These are phyloP conservation scores for Paramyrothecium roridum DNA, from an alignment of 2,329 filamentous ascomycete species.

Conservation along the genomic window DNA sequence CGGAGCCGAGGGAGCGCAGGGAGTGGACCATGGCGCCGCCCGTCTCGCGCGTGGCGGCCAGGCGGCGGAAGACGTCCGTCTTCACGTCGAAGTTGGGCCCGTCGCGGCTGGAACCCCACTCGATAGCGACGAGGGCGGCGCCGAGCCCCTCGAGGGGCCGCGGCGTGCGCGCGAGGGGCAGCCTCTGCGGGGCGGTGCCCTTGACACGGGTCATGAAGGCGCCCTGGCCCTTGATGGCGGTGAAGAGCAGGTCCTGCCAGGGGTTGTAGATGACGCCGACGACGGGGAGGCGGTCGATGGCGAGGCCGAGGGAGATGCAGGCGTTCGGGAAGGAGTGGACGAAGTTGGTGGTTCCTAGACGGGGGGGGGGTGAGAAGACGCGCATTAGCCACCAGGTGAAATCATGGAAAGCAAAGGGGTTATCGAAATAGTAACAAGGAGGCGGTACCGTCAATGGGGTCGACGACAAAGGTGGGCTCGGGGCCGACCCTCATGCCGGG, in stretches of 20 bases:
- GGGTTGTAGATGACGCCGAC: conserved; percentile 81
- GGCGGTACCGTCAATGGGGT: conserved; percentile 68
- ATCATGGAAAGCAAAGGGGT: too few relatives aligned
- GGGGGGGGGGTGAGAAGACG: neutral
- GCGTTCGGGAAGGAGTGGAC: conserved; percentile 73
- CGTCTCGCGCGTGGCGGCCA: conserved; percentile 54
- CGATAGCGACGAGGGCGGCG: conserved; percentile 63
- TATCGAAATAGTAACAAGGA: too few relatives aligned
- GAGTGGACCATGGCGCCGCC: conserved; percentile 77
- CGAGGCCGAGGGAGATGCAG: conserved; percentile 73
- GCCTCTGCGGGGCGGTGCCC: conserved; percentile 29
- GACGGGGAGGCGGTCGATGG: conserved; percentile 56
- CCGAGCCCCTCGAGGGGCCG: conserved; percentile 59
- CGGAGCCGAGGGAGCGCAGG: conserved; percentile 67
- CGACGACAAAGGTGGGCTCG: conserved; percentile 74
- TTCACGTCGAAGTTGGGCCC: conserved; percentile 72
- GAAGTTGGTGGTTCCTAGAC: conserved; percentile 66
- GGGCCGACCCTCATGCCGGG: conserved; percentile 60
- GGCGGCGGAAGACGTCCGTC: conserved; percentile 59
- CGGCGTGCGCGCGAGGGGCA: conserved; percentile 42
- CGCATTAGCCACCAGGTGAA: neutral
- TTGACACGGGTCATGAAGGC: conserved; percentile 53
- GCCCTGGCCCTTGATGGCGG: conserved; percentile 65
- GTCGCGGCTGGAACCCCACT: conserved; percentile 69
- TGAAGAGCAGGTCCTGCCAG: conserved; percentile 67